Conservation (phyloP, 1,284 basidiomycete species). For the Tilletiopsis washingtonensis region DNA sequence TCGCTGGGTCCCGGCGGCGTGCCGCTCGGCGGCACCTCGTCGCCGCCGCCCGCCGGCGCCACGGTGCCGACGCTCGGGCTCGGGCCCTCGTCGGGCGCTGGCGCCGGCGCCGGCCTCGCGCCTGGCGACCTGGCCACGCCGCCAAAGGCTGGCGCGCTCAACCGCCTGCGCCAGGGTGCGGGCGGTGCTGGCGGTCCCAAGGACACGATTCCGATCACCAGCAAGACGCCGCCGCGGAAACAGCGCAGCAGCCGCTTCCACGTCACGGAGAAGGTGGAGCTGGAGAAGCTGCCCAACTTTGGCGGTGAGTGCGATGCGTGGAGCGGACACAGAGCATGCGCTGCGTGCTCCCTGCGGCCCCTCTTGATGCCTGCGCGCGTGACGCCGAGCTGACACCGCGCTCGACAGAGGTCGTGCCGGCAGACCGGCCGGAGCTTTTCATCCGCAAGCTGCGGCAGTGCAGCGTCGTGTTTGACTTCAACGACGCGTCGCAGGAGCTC, state of each 20-base stretch:
- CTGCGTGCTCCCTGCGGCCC: not conserved
- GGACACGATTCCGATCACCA: conserved; percentile 42
- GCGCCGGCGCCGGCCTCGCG: conserved; percentile 12
- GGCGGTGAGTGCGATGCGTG: conserved; percentile 59
- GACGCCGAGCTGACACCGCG: too few species aligned
- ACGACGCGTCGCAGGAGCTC: conserved; percentile 90
- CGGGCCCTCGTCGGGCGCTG: not conserved
- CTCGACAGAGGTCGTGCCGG: conserved; percentile 75
- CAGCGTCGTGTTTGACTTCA: conserved; percentile 96
- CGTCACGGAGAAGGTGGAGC: conserved; percentile 88
- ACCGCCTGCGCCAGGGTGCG: conserved; percentile 25
- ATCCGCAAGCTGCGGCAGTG: conserved; percentile 93
- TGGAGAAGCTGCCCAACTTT: conserved; percentile 90
- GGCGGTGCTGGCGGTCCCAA: conserved; percentile 26
- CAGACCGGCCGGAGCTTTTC: conserved; percentile 83
- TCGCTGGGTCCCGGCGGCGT: conserved; percentile 13
- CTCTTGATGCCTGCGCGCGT: too few species aligned
- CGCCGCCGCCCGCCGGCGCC: conserved; percentile 32
- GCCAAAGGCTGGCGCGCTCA: conserved; percentile 36
- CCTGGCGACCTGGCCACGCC: conserved; percentile 24
- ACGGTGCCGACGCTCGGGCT: conserved; percentile 24
- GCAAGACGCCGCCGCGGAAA: conserved; percentile 44
- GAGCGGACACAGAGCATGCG: not conserved
- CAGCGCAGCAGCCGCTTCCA: conserved; percentile 64
- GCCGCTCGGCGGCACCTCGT: conserved; percentile 18